These are phyloP conservation scores for Crataegus laevigata DNA, from an alignment of 306 rosid species.

Conservation along the genomic window DNA sequence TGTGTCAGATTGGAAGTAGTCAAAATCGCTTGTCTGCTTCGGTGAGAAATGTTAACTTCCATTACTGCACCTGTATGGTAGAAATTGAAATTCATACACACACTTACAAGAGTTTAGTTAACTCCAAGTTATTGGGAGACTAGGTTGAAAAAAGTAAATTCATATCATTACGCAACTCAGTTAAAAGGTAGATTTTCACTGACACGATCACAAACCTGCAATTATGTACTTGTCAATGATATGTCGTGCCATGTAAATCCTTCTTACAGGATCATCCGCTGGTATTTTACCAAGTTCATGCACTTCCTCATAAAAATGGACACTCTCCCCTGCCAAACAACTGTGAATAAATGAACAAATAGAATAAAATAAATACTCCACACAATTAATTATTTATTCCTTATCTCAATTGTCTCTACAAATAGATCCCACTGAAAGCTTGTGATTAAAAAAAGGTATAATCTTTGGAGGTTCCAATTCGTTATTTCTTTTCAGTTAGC, in stretches of 20 bases:
- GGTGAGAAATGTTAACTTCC: slow-evolving; percentile 93
- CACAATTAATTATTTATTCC: background rate
- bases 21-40: slow-evolving; percentile 77
- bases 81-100: background rate
- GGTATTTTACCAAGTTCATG: slow-evolving; percentile 80
- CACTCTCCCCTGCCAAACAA: slow-evolving; percentile 98
- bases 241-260: slow-evolving; percentile 96
- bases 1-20: slow-evolving; percentile 64
- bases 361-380: slow-evolving; percentile 2
- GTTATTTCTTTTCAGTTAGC: background rate
- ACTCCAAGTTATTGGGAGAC: background rate
- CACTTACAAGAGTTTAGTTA: background rate
- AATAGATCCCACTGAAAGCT: background rate
- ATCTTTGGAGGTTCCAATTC: background rate
- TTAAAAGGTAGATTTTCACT: background rate
- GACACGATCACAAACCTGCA: slow-evolving; percentile 47
- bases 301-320: slow-evolving; percentile 83
- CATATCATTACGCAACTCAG: background rate
- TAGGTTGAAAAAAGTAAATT: background rate
- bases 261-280: slow-evolving; percentile 64
- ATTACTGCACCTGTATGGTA: slow-evolving; percentile 55
- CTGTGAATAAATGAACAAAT: slow-evolving; percentile 41
- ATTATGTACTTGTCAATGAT: slow-evolving; percentile 82
- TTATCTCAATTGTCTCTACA: background rate
- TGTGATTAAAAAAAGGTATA: background rate